Conservation (phyloP, 1,284 basidiomycete genomes). For the Malassezia globosa region DNA sequence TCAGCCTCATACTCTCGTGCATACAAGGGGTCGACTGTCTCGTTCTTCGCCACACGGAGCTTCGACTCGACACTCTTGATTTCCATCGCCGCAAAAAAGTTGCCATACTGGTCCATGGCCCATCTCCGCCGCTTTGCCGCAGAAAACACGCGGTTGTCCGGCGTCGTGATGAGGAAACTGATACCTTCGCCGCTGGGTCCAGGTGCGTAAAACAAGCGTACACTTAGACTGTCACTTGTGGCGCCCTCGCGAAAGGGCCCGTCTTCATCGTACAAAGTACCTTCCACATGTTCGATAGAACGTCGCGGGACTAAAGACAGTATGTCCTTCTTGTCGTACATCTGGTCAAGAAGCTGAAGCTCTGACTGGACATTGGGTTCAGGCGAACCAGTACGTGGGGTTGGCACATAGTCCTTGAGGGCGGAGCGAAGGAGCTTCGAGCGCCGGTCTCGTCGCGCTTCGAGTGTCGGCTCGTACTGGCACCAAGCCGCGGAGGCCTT, state of each 20-base stretch:
- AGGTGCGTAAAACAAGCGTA: conserved; percentile 30
- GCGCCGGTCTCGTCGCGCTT: conserved; percentile 6
- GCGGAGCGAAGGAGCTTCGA: conserved; percentile 6
- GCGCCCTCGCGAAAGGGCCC: conserved; percentile 41
- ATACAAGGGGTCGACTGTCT: conserved; percentile 20
- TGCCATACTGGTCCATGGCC: conserved; percentile 41
- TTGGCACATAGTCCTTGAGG: not conserved
- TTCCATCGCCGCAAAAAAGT: conserved; percentile 46
- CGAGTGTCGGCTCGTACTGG: not conserved
- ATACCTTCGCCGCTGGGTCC: not conserved
- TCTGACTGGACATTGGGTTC: not conserved
- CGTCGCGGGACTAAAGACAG: conserved; percentile 27
- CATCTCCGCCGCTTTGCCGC: conserved; percentile 41
- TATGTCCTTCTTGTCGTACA: not conserved
- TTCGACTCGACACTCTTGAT: conserved; percentile 44
- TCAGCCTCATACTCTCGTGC: conserved; percentile 30
- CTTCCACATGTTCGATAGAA: conserved; percentile 32
- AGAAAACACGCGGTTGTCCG: conserved; percentile 44
- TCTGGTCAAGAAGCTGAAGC: not conserved
- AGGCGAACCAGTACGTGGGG: conserved; percentile 1
- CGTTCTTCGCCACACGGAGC: conserved; percentile 21
- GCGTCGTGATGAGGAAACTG: conserved; percentile 43
- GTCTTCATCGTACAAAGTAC: conserved; percentile 40
- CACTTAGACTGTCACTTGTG: conserved; percentile 39
- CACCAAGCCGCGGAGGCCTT: too few species aligned